Base-by-base conservation (phyloP, 768 basidiomycete genomes). In the Arthromyces matolae region DNA sequence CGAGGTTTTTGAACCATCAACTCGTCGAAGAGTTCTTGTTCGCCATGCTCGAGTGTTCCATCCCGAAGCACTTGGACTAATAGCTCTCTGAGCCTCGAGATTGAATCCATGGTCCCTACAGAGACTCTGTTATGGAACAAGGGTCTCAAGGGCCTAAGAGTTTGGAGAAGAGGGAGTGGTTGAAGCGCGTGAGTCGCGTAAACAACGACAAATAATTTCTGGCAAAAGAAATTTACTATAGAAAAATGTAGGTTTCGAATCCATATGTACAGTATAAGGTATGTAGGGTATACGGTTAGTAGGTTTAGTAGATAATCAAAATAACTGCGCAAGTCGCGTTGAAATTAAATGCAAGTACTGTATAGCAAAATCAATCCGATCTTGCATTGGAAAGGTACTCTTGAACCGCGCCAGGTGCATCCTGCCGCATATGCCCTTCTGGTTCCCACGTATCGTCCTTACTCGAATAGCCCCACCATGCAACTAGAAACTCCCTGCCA, bases 11-110 rank as follows among this genome's bases (percentile, higher is more conserved):
- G 78, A 35, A 79, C 62, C 72, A 86, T 78, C 55, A 90, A 69
- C 62, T 83, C 75, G 64, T 89, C 83, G 52, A 89, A 89, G 50
- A 89, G 75, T 55, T 83, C 83, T 54, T 86, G 86, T 60, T 87
- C 87, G 34, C 72, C 73, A 65, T 79, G 68, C 19, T 65, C 64
- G n/a, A 66, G 56, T 13, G 72, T 75, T 25, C 70, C 71, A 4
- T 73, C 61, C 33, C 70, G 65, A 24, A 86, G 66, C 0, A 71
- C 71, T 48, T 71, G 68, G 23, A 78, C 58, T 22, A 88, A 71
- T 42, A 73, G 59, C 2, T 79, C 71, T 50, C 79, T 74, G 33
- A 89, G 78, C 18, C 73, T 68, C 42, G 73, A 72, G 54, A 86
- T 73, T 20, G 79, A 75, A 48, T 83, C 77, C 86, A 87, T 87